Percentiles rank a stretch among this genome's conserved stretches.
phyloP scores from a whole-genome alignment of 2,329 filamentous ascomycete genomes.

The Apiospora aurea region DNA sequence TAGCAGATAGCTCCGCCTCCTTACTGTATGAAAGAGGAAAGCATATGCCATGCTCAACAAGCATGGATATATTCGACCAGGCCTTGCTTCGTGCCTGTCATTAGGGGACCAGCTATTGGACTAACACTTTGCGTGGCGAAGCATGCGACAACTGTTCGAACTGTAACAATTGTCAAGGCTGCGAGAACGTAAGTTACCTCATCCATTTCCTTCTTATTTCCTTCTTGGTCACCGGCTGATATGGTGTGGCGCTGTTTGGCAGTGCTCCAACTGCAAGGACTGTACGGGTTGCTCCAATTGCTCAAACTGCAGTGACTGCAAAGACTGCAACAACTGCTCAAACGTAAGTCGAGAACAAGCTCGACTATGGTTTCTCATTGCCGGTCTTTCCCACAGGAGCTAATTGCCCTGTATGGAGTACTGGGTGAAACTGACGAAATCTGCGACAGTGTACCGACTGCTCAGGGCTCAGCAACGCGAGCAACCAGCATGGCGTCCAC shows the following conservation, averaged over 20 bases:
- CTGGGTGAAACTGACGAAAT: background rate
- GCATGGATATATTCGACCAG: background rate
- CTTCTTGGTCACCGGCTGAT: background rate
- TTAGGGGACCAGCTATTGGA: background rate
- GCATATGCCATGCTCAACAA: background rate
- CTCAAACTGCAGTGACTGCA: slow-evolving; percentile 26
- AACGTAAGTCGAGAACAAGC: background rate
- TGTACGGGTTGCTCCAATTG: slow-evolving; percentile 27
- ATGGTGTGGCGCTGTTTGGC: no score
- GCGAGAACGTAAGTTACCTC: background rate
- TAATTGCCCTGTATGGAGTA: no score
- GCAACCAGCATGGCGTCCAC: slow-evolving; percentile 19
- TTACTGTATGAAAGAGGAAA: background rate
- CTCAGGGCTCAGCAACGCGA: slow-evolving; percentile 19
- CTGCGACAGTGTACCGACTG: slow-evolving; percentile 13
- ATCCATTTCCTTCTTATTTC: no score
- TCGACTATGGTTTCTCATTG: no score
- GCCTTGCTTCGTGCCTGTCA: background rate
- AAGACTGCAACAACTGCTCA: background rate
- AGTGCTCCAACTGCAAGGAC: slow-evolving; percentile 5
- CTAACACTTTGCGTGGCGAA: background rate
- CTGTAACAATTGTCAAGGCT: slow-evolving; percentile 6
- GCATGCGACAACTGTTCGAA: slow-evolving; percentile 23
- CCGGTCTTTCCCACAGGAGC: no score
- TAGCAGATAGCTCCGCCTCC: no score